These are phyloP conservation scores for Annulohypoxylon maeteangense DNA, from an alignment of 495 filamentous ascomycete genomes.

Conservation along the genomic window DNA sequence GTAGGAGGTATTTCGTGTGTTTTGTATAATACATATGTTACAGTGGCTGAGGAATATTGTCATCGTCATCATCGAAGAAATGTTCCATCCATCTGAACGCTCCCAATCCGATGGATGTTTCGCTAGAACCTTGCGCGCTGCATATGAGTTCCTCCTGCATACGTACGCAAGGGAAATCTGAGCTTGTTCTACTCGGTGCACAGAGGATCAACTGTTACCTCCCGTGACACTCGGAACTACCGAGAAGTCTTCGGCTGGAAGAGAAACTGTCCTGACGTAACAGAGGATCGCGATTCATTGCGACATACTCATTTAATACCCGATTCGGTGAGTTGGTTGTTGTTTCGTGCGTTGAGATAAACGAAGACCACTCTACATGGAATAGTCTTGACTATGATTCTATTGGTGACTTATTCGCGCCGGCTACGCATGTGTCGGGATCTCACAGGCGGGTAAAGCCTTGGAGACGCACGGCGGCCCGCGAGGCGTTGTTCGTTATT, in stretches of 20 bases:
- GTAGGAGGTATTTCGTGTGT: background rate
- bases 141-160: slow-evolving; percentile 34
- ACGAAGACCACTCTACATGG: background rate
- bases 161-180: slow-evolving; percentile 10
- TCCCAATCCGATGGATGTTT: slow-evolving; percentile 32
- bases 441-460: slow-evolving; percentile 27
- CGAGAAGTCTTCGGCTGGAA: slow-evolving; percentile 31
- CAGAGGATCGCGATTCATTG: slow-evolving; percentile 20
- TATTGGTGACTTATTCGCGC: slow-evolving; percentile 18
- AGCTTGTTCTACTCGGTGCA: slow-evolving; percentile 13
- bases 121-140: slow-evolving; percentile 35
- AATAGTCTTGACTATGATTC: background rate
- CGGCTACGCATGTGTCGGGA: slow-evolving; percentile 23
- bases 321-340: slow-evolving; percentile 2
- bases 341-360: background rate
- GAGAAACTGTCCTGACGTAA: slow-evolving; percentile 14
- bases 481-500: slow-evolving; percentile 13
- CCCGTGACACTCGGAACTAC: slow-evolving; percentile 37
- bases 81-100: slow-evolving; percentile 10
- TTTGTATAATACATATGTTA: background rate
- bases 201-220: slow-evolving; percentile 24
- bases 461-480: slow-evolving; percentile 25
- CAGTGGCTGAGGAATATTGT: slow-evolving; percentile 1
- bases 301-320: background rate
- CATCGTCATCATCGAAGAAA: slow-evolving; percentile 12